These are phyloP conservation scores for Schizosaccharomyces lindneri DNA, from an alignment of 805 yeast genomes.

Conservation along the genomic window DNA sequence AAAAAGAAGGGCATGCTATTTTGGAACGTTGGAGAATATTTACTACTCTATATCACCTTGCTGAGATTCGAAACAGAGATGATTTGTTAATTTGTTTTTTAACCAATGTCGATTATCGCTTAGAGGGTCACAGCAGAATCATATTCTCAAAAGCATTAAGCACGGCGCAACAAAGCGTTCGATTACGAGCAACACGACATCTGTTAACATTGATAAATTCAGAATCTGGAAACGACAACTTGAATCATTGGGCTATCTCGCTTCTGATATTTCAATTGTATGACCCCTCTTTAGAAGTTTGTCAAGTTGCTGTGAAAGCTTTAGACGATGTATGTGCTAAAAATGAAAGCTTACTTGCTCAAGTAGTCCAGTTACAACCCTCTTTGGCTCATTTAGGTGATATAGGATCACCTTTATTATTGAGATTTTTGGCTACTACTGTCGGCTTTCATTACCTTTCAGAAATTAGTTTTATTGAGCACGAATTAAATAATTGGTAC, in stretches of 20 bases:
- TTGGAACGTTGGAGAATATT: slow-evolving; percentile 67
- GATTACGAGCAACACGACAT: slow-evolving; percentile 31
- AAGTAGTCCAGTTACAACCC: slow-evolving; percentile 31
- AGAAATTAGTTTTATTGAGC: slow-evolving; percentile 32
- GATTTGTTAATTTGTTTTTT: slow-evolving; percentile 34
- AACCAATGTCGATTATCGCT: slow-evolving; percentile 32
- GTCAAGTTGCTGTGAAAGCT: slow-evolving; percentile 29
- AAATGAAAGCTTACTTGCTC: slow-evolving; percentile 20
- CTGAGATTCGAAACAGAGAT: slow-evolving; percentile 28
- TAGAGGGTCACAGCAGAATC: slow-evolving; percentile 41
- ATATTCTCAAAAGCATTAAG: slow-evolving; percentile 40
- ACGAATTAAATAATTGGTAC: slow-evolving; percentile 47
- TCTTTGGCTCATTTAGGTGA: slow-evolving; percentile 28
- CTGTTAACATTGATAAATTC: slow-evolving; percentile 14
- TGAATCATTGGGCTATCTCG: slow-evolving; percentile 25
- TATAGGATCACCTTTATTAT: slow-evolving; percentile 30
- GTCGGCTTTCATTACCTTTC: slow-evolving; percentile 44
- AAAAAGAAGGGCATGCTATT: slow-evolving; percentile 37
- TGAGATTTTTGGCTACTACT: slow-evolving; percentile 38
- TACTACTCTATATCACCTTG: slow-evolving; percentile 50
- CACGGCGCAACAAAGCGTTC: slow-evolving; percentile 25
- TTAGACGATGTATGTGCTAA: slow-evolving; percentile 27
- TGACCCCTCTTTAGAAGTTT: slow-evolving; percentile 34
- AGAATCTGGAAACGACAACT: slow-evolving; percentile 9
- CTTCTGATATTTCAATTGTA: slow-evolving; percentile 42